A percentile compares a stretch with the other conserved stretches of the same genome.
phyloP scores from a whole-genome alignment of 352 stramenopile genomes.

The Thraustochytrium sp. region DNA sequence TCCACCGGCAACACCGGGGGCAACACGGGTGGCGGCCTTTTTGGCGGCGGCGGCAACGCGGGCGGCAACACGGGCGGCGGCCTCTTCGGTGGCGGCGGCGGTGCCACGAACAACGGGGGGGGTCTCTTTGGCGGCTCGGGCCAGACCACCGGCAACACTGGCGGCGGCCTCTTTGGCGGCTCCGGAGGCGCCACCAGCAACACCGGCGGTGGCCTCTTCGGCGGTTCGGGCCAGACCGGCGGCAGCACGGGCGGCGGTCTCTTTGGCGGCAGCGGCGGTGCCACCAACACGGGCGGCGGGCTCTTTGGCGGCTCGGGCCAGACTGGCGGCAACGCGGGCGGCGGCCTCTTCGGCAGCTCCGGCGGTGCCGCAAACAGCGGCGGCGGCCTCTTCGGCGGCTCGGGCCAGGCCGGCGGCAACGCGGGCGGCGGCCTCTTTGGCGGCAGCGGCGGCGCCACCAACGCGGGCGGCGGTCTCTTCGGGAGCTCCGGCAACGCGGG shows the following conservation, averaged over 20 bases:
- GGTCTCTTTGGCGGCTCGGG: not conserved
- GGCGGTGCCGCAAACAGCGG: not conserved
- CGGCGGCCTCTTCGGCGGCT: not conserved
- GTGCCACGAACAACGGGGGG: not conserved
- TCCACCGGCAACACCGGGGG: not conserved
- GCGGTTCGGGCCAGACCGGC: not conserved
- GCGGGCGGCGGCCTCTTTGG: not conserved
- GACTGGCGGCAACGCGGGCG: too few species aligned
- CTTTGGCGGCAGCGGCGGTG: not conserved
- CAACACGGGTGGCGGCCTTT: too few species aligned
- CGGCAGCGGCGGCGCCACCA: not conserved
- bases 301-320: too few species aligned
- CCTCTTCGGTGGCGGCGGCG: not conserved
- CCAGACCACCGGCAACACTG: not conserved
- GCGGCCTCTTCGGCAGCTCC: not conserved
- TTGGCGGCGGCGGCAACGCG: slow-evolving; percentile 48
- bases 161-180: slow-evolving; percentile 6
- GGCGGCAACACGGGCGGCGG: not conserved
- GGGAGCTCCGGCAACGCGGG: too few species aligned
- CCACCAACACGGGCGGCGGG: not conserved
- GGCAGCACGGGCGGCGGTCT: not conserved
- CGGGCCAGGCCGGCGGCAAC: not conserved
- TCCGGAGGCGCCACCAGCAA: not conserved
- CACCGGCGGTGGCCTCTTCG: not conserved
- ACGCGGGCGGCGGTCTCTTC: not conserved